Evolutionary conservation across 2,329 filamentous ascomycete species (phyloP).

Genomic region (Stagonosporopsis tanaceti): DNA sequence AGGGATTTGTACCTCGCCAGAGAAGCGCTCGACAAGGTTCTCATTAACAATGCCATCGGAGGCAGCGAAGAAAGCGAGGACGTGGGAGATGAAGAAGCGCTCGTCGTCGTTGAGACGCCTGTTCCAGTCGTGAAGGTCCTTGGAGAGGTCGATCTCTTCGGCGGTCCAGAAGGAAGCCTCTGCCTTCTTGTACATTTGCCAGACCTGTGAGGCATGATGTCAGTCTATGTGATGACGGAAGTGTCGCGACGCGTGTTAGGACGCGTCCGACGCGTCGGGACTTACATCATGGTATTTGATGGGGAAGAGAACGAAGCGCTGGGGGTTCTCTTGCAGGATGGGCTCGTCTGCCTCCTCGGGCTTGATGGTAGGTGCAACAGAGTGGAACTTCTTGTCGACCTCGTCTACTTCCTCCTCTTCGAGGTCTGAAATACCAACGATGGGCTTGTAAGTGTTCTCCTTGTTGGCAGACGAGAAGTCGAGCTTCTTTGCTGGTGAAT

Average conservation of each 20-base stretch:
- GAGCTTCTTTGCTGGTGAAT: constrained; percentile 90
- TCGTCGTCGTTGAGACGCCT: constrained; percentile 96
- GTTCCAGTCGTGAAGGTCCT: constrained; percentile 99
- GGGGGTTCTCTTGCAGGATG: constrained; percentile 90
- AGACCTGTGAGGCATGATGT: constrained; percentile 71
- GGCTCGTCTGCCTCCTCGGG: constrained; percentile 83
- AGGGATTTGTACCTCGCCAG: constrained; percentile 92
- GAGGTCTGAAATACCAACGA: constrained; percentile 60
- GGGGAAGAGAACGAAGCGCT: constrained; percentile 96
- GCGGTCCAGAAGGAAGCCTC: constrained; percentile 99
- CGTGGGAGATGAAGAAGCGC: constrained; percentile 97
- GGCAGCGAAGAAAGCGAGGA: constrained; percentile 98
- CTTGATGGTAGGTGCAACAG: constrained; percentile 61
- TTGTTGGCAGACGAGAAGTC: constrained; percentile 77
- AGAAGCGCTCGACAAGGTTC: constrained; percentile 98
- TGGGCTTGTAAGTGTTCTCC: constrained; percentile 76
- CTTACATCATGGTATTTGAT: constrained; percentile 99
- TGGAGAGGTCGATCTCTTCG: constrained; percentile 98
- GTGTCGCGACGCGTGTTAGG: constrained; percentile 67
- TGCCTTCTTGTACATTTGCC: constrained; percentile 99
- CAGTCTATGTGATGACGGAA: constrained; percentile 31
- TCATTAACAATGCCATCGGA: constrained; percentile 99
- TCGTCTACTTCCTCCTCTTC: constrained; percentile 42
- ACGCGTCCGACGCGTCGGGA: constrained; percentile 54
- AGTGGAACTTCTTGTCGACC: constrained; percentile 60